These are phyloP conservation scores for Malus hybrid DNA, from an alignment of 331 rosid genomes.

Conservation along the genomic window DNA sequence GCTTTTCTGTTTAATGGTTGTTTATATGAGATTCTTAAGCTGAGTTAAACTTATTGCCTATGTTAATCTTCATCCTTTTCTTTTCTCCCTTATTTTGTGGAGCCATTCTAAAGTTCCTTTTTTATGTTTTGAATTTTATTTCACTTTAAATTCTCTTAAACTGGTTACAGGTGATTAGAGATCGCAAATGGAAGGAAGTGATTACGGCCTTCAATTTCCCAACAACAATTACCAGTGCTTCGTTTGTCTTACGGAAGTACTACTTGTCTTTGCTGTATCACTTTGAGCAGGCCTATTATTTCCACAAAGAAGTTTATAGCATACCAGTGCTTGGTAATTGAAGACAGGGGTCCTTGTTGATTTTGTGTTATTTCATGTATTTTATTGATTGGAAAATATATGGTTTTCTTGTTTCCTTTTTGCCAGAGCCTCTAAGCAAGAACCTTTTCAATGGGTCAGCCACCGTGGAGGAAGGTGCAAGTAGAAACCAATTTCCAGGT, in stretches of 20 bases:
- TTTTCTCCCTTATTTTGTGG: not conserved
- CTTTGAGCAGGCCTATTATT: constrained; percentile 82
- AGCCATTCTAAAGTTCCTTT: not conserved
- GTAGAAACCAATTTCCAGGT: constrained; percentile 30
- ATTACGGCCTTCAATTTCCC: constrained; percentile 51
- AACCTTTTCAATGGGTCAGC: constrained; percentile 25
- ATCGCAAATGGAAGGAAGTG: constrained; percentile 84
- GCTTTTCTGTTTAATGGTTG: not conserved
- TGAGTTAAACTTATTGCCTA: not conserved
- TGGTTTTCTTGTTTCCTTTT: constrained; percentile 2
- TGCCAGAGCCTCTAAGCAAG: constrained; percentile 29
- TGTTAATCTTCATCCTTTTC: no score
- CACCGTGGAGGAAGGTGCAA: constrained; percentile 23
- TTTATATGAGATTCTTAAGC: not conserved
- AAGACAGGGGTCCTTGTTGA: constrained; percentile 2
- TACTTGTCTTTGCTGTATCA: constrained; percentile 68
- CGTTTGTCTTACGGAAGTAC: constrained; percentile 68
- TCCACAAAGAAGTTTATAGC: constrained; percentile 45
- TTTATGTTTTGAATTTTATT: not conserved
- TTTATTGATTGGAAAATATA: constrained; percentile 8
- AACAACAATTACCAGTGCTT: constrained; percentile 57
- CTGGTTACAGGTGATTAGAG: constrained; percentile 52
- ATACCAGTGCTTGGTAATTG: constrained; percentile 35
- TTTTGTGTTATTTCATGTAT: not conserved
- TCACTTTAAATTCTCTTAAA: constrained; percentile 11